Conservation (phyloP, 1,284 basidiomycete species). For the Leccinum insigne region DNA sequence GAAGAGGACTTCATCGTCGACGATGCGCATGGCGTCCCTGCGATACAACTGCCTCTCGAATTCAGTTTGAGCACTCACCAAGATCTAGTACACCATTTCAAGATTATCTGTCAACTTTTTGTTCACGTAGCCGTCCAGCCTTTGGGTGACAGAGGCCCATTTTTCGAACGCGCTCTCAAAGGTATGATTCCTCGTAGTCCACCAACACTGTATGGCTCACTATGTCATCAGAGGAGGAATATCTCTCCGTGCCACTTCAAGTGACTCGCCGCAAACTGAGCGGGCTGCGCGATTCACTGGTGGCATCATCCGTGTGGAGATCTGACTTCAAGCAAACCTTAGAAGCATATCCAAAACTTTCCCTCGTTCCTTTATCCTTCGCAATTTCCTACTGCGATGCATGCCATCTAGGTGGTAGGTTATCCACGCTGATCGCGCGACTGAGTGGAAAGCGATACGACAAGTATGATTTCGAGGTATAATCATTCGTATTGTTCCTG, state of each 20-base stretch:
- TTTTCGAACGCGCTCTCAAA: conserved; percentile 53
- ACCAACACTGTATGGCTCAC: conserved; percentile 8
- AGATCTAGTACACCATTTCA: conserved; percentile 75
- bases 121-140: conserved; percentile 74
- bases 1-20: conserved; percentile 60
- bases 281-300: conserved; percentile 69
- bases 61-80: conserved; percentile 81
- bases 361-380: conserved; percentile 52
- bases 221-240: conserved; percentile 53
- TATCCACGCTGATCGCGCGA: conserved; percentile 59
- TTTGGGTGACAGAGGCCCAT: conserved; percentile 48
- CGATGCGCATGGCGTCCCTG: conserved; percentile 49
- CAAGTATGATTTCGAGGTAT: conserved; percentile 54
- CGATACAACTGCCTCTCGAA: conserved; percentile 60
- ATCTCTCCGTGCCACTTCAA: conserved; percentile 68
- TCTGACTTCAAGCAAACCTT: conserved; percentile 65
- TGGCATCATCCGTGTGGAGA: conserved; percentile 80
- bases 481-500: background rate
- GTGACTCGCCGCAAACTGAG: conserved; percentile 63
- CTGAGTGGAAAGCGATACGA: conserved; percentile 64
- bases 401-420: conserved; percentile 69
- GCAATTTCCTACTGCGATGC: conserved; percentile 72
- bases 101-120: conserved; percentile 84
- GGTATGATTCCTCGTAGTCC: conserved; percentile 38
- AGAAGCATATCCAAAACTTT: conserved; percentile 65